These are phyloP conservation scores for Funneliformis mosseae DNA, from an alignment of 192 early-diverging fungal species.

Conservation along the genomic window DNA sequence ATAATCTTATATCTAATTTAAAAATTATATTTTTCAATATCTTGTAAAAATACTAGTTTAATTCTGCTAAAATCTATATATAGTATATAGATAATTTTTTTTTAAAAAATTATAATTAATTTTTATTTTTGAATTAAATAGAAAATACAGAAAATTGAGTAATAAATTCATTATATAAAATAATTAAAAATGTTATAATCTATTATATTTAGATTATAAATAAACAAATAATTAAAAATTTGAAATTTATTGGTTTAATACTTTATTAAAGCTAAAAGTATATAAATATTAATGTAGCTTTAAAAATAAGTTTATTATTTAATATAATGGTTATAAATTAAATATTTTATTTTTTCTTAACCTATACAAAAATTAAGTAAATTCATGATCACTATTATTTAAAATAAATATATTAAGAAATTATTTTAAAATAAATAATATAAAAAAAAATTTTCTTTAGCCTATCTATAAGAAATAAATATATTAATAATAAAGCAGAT, in stretches of 20 bases:
- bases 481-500: not conserved
- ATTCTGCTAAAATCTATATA: constrained; percentile 7
- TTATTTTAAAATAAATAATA: not conserved
- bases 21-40: not conserved
- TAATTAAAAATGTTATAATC: not conserved
- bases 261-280: too few relatives aligned
- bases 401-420: not conserved
- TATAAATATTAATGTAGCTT: too few relatives aligned
- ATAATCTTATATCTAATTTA: not conserved
- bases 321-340: too few relatives aligned
- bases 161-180: constrained; percentile 19
- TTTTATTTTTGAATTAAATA: constrained; percentile 11
- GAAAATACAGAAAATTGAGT: not conserved
- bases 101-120: too few relatives aligned
- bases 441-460: too few relatives aligned
- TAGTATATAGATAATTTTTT: too few relatives aligned
- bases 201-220: too few relatives aligned
- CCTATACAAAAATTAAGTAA: too few relatives aligned
- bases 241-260: too few relatives aligned
- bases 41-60: constrained; percentile 2
- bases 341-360: too few relatives aligned
- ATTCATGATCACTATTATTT: not conserved
- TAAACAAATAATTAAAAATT: too few relatives aligned
- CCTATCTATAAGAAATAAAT: not conserved
- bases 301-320: too few relatives aligned